Conservation (phyloP, 2,329 filamentous ascomycete species). For the Phialophora chinensis region DNA sequence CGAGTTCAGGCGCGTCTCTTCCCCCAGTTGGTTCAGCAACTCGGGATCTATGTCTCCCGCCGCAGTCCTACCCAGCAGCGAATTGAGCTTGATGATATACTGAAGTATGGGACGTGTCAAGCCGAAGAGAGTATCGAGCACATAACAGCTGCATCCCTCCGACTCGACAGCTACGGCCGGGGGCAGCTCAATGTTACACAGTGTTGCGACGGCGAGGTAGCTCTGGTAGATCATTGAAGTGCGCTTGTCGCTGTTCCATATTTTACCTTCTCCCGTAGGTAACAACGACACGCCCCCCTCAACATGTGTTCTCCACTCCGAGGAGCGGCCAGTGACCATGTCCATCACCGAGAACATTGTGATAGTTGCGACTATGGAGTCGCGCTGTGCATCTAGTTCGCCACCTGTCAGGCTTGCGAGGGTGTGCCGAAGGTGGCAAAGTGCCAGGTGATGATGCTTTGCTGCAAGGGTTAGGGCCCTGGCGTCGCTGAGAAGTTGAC, state of each 20-base stretch:
- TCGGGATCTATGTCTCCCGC: slow-evolving; percentile 10
- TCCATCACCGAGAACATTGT: slow-evolving; percentile 37
- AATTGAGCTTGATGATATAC: slow-evolving; percentile 40
- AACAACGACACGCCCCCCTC: slow-evolving; percentile 39
- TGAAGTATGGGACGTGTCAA: slow-evolving; percentile 41
- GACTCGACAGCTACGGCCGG: slow-evolving; percentile 32
- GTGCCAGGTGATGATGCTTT: slow-evolving; percentile 42
- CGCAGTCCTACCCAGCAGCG: slow-evolving; percentile 39
- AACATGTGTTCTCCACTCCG: slow-evolving; percentile 40
- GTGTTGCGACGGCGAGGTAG: slow-evolving; percentile 42
- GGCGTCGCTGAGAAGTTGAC: slow-evolving; percentile 40
- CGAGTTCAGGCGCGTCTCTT: slow-evolving; percentile 32
- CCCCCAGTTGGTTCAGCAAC: slow-evolving; percentile 43
- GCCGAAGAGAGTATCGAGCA: slow-evolving; percentile 43
- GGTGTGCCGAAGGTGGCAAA: slow-evolving; percentile 43
- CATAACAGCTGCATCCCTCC: slow-evolving; percentile 38
- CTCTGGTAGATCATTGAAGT: slow-evolving; percentile 41
- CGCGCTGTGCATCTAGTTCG: slow-evolving; percentile 28
- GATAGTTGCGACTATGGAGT: slow-evolving; percentile 33
- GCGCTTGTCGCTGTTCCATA: slow-evolving; percentile 30
- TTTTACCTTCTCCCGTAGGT: slow-evolving; percentile 26
- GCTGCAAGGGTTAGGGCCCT: slow-evolving; percentile 41
- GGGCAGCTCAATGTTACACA: slow-evolving; percentile 42
- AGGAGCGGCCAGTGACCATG: slow-evolving; percentile 34
- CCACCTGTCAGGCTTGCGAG: slow-evolving; percentile 44